Conservation (phyloP, 805 yeast species). For the Clavispora fructus region DNA sequence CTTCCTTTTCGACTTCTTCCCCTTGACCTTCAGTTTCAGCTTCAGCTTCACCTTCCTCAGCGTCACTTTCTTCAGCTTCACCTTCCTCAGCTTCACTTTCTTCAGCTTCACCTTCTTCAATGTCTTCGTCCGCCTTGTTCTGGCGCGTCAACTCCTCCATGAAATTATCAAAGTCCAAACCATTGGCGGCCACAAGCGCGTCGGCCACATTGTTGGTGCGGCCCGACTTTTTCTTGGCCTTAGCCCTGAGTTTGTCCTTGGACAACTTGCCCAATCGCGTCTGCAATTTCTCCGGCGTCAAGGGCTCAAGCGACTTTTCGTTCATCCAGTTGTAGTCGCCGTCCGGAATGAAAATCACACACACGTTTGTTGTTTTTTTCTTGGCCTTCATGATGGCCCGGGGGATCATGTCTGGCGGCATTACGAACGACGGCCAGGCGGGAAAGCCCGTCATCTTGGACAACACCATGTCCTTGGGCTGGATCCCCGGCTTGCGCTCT, state of each 20-base stretch:
- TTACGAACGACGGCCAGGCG: conserved; percentile 47
- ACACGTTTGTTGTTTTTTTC: conserved; percentile 31
- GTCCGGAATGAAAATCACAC: conserved; percentile 43
- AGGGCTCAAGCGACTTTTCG: conserved; percentile 30
- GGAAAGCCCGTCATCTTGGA: conserved; percentile 43
- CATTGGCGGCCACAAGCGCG: conserved; percentile 34
- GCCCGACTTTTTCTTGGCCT: conserved; percentile 19
- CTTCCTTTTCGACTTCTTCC: conserved; percentile 7
- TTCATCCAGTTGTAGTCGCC: conserved; percentile 43
- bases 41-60: not conserved
- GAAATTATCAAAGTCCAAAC: conserved; percentile 32
- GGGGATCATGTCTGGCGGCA: conserved; percentile 36
- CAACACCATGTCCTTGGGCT: conserved; percentile 36
- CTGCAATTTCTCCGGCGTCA: conserved; percentile 27
- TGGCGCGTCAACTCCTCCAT: conserved; percentile 23
- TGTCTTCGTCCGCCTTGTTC: conserved; percentile 4
- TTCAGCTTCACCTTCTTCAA: conserved; percentile 6
- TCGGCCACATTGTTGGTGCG: conserved; percentile 30
- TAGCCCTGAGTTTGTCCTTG: conserved; percentile 17
- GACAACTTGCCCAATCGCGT: conserved; percentile 25
- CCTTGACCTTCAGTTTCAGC: conserved; percentile 2
- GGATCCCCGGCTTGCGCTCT: conserved; percentile 14
- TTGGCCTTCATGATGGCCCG: conserved; percentile 29
- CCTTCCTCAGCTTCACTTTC: conserved; percentile 1
- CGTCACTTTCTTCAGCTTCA: conserved; percentile 2